Evolutionary conservation across 306 rosid species (phyloP), one percentile per base, ranked within the genome.

Genomic region (Quercus aquifolioides): DNA sequence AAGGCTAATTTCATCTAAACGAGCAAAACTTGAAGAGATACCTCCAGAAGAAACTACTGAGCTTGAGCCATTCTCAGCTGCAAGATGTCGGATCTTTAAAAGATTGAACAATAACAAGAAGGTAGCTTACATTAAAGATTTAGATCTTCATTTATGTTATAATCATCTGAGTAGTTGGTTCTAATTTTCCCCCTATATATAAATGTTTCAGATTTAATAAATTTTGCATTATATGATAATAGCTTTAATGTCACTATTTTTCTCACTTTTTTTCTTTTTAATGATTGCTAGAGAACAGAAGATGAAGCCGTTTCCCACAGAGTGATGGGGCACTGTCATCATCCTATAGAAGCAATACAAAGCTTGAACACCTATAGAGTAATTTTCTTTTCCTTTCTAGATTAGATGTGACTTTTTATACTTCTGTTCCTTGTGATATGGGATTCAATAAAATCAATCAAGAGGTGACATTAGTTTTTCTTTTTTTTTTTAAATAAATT

Each of bases 1-100:
- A 64, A 93, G 99, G 82, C 83, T 93, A 80, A 93, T 96, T 81
- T 89, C 98, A 35, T 91, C 98, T 4, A 91, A 81, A 77, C 87
- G 92, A 89, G 56, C 35, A 82, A 83, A 81, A 81, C 65, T 82
- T 38, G 92, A 93, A 82, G 92, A 85, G 84, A 80, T 86, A 81
- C 87, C 86, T 67, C 76, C 84, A 20, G 78, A 76, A 67, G 97
- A 90, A 78, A 82, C 84, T 65, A n/a, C 76, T 4, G 97, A 88
- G 83, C 83, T 82, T 10, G 96, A 96, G 63, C 91, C 99, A 38
- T 84, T 96, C 73, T 91, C 97, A 79, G 94, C 98, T 65, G 97
- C 98, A 71, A 87, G 94, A 81, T 93, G 97, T 82, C 92, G 93
- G 49, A 84, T 93, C 79, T 93, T 83, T 81, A 90, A 82, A 86